A percentile compares a stretch with the other conserved stretches of the same genome.
Evolutionary conservation across 768 basidiomycete genomes (phyloP).

Genomic region (Neoboletus brunneissimus): DNA sequence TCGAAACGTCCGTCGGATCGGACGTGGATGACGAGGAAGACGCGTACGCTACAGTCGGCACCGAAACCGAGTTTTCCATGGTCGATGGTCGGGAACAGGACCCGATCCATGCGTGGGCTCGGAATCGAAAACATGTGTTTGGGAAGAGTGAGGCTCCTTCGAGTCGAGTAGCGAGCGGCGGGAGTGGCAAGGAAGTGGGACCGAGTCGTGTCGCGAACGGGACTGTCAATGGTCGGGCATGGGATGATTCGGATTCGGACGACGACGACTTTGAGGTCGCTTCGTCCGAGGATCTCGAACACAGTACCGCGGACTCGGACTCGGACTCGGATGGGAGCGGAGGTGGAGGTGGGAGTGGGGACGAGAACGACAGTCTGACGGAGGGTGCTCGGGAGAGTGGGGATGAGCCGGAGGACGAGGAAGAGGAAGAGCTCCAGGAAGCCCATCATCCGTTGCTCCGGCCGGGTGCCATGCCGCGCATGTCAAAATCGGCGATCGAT

Average conservation of each 20-base stretch:
- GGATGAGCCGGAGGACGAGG: conserved; percentile 33
- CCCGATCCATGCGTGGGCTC: conserved; percentile 64
- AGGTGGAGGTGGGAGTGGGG: conserved; percentile 17
- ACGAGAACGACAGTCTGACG: conserved; percentile 4
- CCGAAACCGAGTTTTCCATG: conserved; percentile 69
- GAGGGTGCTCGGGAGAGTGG: too few species aligned
- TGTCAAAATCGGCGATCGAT: conserved; percentile 66
- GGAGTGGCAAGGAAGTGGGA: conserved; percentile 1
- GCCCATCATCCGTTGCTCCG: conserved; percentile 60
- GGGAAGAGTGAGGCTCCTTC: conserved; percentile 33
- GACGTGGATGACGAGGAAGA: conserved; percentile 18
- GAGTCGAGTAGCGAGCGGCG: not conserved
- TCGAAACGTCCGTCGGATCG: not conserved
- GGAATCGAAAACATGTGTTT: conserved; percentile 53
- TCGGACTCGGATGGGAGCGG: conserved; percentile 37
- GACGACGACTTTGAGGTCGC: conserved; percentile 35
- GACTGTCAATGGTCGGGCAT: conserved; percentile 26
- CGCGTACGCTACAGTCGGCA: conserved; percentile 39
- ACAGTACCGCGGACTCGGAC: conserved; percentile 34
- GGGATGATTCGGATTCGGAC: conserved; percentile 36
- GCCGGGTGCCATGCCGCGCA: conserved; percentile 64
- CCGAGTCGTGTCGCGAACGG: conserved; percentile 3
- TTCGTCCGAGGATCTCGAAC: conserved; percentile 45
- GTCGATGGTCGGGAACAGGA: conserved; percentile 69
- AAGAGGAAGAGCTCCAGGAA: conserved; percentile 48